Conservation (phyloP, 2,329 filamentous ascomycete species). For the Fulvia fulva region DNA sequence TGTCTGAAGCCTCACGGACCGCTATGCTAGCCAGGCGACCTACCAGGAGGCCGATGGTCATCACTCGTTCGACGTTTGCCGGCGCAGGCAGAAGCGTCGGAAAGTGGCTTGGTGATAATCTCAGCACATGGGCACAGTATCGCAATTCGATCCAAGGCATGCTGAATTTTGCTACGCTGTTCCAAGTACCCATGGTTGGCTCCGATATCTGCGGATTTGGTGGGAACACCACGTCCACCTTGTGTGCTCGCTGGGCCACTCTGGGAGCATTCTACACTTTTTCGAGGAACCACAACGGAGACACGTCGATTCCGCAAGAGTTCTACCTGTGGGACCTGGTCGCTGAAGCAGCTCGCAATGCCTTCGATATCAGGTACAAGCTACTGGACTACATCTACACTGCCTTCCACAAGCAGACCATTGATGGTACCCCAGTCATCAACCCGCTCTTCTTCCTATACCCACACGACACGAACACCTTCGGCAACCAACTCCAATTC, state of each 20-base stretch:
- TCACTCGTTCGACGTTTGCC: slow-evolving; percentile 60
- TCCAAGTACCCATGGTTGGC: slow-evolving; percentile 46
- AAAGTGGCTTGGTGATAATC: slow-evolving; percentile 57
- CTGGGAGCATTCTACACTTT: slow-evolving; percentile 71
- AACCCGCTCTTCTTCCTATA: slow-evolving; percentile 70
- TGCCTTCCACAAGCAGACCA: slow-evolving; percentile 56
- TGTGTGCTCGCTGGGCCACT: slow-evolving; percentile 71
- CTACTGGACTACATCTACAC: slow-evolving; percentile 77
- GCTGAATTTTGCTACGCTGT: slow-evolving; percentile 44
- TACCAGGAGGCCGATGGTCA: slow-evolving; percentile 61
- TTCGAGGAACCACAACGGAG: slow-evolving; percentile 67
- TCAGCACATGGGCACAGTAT: slow-evolving; percentile 42
- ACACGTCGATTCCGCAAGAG: slow-evolving; percentile 55
- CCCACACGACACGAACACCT: slow-evolving; percentile 52
- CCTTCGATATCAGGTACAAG: slow-evolving; percentile 66
- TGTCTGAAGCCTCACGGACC: slow-evolving; percentile 60
- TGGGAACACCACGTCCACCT: slow-evolving; percentile 56
- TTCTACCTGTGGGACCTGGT: slow-evolving; percentile 66
- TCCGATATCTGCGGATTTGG: slow-evolving; percentile 64
- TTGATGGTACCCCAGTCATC: slow-evolving; percentile 60
- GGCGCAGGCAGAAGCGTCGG: slow-evolving; percentile 33
- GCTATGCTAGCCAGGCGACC: slow-evolving; percentile 68
- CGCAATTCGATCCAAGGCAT: slow-evolving; percentile 38
- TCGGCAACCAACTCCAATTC: slow-evolving; percentile 52
- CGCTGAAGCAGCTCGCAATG: slow-evolving; percentile 59